Conservation (phyloP, 108 stramenopile genomes). For the Skeletonema grethae region DNA sequence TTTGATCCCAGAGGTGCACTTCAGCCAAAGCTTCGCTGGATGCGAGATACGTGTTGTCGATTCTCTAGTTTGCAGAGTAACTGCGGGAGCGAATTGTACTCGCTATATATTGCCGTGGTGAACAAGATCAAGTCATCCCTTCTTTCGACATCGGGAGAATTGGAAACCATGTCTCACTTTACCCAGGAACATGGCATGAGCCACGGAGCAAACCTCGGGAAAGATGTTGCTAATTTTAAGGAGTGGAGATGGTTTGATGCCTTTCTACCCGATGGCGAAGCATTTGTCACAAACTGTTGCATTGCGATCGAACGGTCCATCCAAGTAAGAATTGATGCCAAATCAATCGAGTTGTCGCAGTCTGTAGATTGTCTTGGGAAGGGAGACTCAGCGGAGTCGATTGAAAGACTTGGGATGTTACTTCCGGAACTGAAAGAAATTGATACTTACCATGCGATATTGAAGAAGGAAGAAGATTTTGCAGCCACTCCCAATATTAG, state of each 20-base stretch:
- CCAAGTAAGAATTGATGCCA: conserved; percentile 13
- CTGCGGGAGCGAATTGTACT: conserved; percentile 4
- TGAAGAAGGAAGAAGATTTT: background rate
- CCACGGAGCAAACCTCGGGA: conserved; percentile 27
- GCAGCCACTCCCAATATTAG: background rate
- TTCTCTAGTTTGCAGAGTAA: conserved; percentile 14
- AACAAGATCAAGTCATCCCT: conserved; percentile 21
- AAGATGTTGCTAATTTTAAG: conserved; percentile 9
- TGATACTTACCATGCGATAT: conserved; percentile 6
- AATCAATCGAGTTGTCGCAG: conserved; percentile 11
- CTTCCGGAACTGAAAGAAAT: conserved; percentile 37
- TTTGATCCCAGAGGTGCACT: conserved; percentile 7
- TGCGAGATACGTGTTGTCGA: conserved; percentile 7
- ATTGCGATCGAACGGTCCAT: conserved; percentile 10
- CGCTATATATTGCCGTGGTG: conserved; percentile 1
- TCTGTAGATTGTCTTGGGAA: background rate
- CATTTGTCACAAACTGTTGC: conserved; percentile 24
- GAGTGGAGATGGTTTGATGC: conserved; percentile 34
- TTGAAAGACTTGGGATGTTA: conserved; percentile 14
- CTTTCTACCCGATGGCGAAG: conserved; percentile 10
- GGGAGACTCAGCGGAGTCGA: background rate
- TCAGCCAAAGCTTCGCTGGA: conserved; percentile 16
- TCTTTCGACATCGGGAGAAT: conserved; percentile 18
- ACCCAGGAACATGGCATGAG: conserved; percentile 25
- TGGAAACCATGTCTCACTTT: conserved; percentile 19